Evolutionary conservation across 1,284 basidiomycete genomes (phyloP).

Genomic region (Ustilago esculenta): DNA sequence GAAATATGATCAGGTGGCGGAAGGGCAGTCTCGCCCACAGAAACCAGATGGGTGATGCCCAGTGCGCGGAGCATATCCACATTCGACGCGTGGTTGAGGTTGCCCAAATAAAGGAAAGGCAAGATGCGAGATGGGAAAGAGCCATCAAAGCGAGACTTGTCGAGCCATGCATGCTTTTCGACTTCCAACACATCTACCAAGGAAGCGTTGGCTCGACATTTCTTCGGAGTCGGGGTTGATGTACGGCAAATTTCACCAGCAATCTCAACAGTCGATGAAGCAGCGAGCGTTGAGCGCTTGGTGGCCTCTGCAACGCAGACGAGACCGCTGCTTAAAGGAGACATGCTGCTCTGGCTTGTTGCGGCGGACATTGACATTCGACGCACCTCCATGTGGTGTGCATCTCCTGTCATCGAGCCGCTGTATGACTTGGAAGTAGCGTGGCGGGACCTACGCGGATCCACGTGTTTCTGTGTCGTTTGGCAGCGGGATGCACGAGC

Average conservation of each 20-base stretch:
- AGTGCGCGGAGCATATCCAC: conserved; percentile 93
- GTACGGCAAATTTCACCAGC: conserved; percentile 31
- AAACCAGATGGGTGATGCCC: conserved; percentile 97
- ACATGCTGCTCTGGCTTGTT: background rate
- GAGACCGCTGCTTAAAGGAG: background rate
- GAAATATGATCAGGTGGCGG: conserved; percentile 55
- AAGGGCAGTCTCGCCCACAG: conserved; percentile 91
- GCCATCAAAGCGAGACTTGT: conserved; percentile 89
- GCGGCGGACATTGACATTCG: conserved; percentile 22
- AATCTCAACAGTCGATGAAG: conserved; percentile 6
- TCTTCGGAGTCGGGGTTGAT: conserved; percentile 34
- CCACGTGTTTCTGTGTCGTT: conserved; percentile 6
- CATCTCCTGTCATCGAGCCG: conserved; percentile 9
- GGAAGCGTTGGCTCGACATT: conserved; percentile 6
- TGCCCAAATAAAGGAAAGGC: conserved; percentile 94
- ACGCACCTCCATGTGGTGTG: conserved; percentile 8
- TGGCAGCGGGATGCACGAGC: conserved; percentile 12
- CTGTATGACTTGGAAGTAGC: conserved; percentile 26
- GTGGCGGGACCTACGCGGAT: conserved; percentile 19
- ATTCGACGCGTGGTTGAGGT: conserved; percentile 88
- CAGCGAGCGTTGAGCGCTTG: conserved; percentile 5
- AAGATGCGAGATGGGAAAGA: conserved; percentile 93
- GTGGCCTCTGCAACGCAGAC: conserved; percentile 1
- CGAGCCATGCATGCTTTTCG: conserved; percentile 77
- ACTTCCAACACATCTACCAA: background rate